These are phyloP conservation scores for Sungouiozyma ichnusensis DNA, from an alignment of 805 yeast species.

Conservation along the genomic window DNA sequence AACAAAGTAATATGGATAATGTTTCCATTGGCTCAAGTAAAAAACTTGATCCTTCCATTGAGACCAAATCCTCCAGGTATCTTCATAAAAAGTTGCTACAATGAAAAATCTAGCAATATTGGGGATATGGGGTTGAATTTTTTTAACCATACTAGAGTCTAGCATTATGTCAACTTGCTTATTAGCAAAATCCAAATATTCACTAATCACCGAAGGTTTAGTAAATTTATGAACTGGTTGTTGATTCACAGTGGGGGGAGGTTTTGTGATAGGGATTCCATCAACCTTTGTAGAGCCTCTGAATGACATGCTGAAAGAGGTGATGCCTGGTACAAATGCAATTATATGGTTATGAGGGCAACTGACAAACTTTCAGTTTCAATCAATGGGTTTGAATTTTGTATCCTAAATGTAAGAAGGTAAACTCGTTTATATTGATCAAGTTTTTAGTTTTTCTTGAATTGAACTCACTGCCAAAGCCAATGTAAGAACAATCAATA, in stretches of 20 bases:
- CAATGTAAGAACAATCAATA: no score
- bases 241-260: neutral
- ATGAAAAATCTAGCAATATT: conserved; percentile 81
- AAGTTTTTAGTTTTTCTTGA: no score
- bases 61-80: conserved; percentile 66
- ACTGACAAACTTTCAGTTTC: no score
- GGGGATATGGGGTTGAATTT: conserved; percentile 67
- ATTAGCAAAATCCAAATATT: neutral
- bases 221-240: neutral
- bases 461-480: no score
- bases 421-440: no score
- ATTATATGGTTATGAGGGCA: no score
- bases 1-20: conserved; percentile 68
- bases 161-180: neutral
- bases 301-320: no score
- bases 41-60: conserved; percentile 91
- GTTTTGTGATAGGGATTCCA: neutral
- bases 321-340: no score
- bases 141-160: conserved; percentile 23
- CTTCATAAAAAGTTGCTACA: conserved; percentile 91
- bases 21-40: conserved; percentile 72
- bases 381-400: no score
- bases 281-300: neutral
- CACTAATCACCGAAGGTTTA: neutral
- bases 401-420: no score